Conservation (phyloP, 352 stramenopile genomes). For the Pythium monospermum region DNA sequence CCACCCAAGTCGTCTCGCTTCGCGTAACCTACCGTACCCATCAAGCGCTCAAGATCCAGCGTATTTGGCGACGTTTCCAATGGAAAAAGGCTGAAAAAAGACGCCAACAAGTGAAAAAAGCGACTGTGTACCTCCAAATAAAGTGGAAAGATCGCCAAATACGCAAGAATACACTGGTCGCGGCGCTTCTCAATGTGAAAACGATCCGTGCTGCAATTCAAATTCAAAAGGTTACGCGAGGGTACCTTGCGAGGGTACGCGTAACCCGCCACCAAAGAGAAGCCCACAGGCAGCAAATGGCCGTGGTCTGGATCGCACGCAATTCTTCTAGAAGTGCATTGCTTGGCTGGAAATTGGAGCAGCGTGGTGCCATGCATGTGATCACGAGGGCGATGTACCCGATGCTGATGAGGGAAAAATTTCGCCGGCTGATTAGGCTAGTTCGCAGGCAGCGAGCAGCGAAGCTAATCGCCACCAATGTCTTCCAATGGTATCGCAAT, state of each 20-base stretch:
- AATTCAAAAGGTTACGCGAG: conserved; percentile 39
- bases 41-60: conserved; percentile 46
- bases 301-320: conserved; percentile 26
- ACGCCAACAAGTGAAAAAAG: conserved; percentile 24
- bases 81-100: conserved; percentile 9
- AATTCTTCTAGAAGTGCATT: conserved; percentile 36
- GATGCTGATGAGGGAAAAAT: conserved; percentile 31
- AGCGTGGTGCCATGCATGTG: conserved; percentile 38
- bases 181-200: conserved; percentile 28
- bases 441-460: conserved; percentile 22
- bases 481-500: conserved; percentile 22
- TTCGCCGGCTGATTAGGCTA: conserved; percentile 19
- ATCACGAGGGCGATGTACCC: conserved; percentile 43
- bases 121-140: conserved; percentile 30
- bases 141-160: conserved; percentile 32
- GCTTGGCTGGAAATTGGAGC: conserved; percentile 39
- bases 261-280: conserved; percentile 14
- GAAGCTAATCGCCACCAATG: conserved; percentile 13
- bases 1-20: conserved; percentile 29
- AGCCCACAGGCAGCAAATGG: conserved; percentile 25
- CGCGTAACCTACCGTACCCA: conserved; percentile 36
- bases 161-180: conserved; percentile 34
- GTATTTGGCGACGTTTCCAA: conserved; percentile 36
- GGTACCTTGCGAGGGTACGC: conserved; percentile 19
- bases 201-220: conserved; percentile 30